Percentiles rank a stretch among this genome's conserved stretches.
Conservation (phyloP, 1,139 yeast genomes). For the Sugiyamaella novakii region DNA sequence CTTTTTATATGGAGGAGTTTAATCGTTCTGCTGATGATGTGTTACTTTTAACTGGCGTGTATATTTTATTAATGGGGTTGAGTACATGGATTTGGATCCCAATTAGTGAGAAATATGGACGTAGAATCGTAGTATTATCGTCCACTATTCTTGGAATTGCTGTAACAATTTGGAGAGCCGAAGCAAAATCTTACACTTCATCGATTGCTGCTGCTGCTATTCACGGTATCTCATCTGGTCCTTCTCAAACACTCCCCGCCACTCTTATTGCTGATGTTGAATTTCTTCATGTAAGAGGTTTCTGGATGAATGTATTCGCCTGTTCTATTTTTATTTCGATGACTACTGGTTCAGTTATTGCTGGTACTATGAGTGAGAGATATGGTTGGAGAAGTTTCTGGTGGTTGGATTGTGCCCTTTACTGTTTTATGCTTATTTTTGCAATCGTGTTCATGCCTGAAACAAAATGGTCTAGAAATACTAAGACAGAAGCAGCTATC, state of each 20-base stretch:
- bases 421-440: conserved; percentile 42
- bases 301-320: conserved; percentile 36
- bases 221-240: conserved; percentile 41
- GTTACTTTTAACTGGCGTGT: conserved; percentile 38
- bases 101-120: conserved; percentile 39
- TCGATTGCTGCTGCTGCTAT: conserved; percentile 40
- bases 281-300: conserved; percentile 44
- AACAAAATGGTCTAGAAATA: conserved; percentile 33
- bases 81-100: conserved; percentile 40
- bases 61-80: conserved; percentile 37
- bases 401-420: conserved; percentile 46
- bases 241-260: conserved; percentile 43
- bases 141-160: conserved; percentile 38
- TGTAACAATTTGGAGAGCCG: conserved; percentile 41
- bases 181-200: conserved; percentile 38
- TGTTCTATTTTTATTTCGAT: conserved; percentile 38
- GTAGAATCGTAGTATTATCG: conserved; percentile 37
- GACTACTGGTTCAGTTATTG: conserved; percentile 39
- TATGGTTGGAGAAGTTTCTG: conserved; percentile 45
- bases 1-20: conserved; percentile 33
- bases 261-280: conserved; percentile 42
- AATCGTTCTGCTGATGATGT: conserved; percentile 34
- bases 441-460: conserved; percentile 39
- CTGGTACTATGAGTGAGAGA: conserved; percentile 41
- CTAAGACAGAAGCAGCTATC: neutral